phyloP scores from a whole-genome alignment of 2,329 filamentous ascomycete genomes.

The Phialophora expanda region DNA sequence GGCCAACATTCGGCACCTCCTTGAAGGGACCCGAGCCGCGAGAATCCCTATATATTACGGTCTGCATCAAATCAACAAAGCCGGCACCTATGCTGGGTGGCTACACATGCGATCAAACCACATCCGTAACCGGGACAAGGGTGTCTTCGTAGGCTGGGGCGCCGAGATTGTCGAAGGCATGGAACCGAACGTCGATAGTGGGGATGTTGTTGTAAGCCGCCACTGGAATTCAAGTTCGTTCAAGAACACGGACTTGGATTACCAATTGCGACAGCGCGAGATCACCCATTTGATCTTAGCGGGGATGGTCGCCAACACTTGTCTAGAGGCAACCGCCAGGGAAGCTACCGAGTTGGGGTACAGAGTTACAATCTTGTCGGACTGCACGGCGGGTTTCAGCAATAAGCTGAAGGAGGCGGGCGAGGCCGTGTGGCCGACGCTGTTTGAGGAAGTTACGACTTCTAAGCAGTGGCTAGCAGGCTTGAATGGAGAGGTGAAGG shows the following conservation, averaged over 20 bases:
- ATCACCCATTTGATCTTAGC: slow-evolving; percentile 44
- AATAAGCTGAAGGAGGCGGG: slow-evolving; percentile 11
- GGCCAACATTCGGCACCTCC: slow-evolving; percentile 39
- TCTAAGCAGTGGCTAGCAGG: slow-evolving; percentile 4
- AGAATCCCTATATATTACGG: slow-evolving; percentile 46
- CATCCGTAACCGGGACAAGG: slow-evolving; percentile 32
- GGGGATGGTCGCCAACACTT: slow-evolving; percentile 45
- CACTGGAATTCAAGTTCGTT: slow-evolving; percentile 47
- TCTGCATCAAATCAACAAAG: slow-evolving; percentile 43
- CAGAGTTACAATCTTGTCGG: slow-evolving; percentile 8
- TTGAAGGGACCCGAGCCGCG: slow-evolving; percentile 37
- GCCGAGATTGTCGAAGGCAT: slow-evolving; percentile 42
- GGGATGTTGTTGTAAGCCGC: slow-evolving; percentile 43
- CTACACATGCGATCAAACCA: slow-evolving; percentile 38
- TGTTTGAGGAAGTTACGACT: slow-evolving; percentile 17
- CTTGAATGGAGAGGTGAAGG: neutral
- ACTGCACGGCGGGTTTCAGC: slow-evolving; percentile 15
- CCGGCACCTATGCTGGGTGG: slow-evolving; percentile 42
- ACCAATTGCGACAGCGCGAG: slow-evolving; percentile 44
- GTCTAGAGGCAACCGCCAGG: slow-evolving; percentile 46
- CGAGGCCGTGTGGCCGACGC: slow-evolving; percentile 11
- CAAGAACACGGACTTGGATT: slow-evolving; percentile 47
- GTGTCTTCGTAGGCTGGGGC: slow-evolving; percentile 44
- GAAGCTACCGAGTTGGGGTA: slow-evolving; percentile 43
- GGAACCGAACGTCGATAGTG: slow-evolving; percentile 41